Conservation (phyloP, 1,284 basidiomycete species). For the Pyrrhoderma lamaoense region DNA sequence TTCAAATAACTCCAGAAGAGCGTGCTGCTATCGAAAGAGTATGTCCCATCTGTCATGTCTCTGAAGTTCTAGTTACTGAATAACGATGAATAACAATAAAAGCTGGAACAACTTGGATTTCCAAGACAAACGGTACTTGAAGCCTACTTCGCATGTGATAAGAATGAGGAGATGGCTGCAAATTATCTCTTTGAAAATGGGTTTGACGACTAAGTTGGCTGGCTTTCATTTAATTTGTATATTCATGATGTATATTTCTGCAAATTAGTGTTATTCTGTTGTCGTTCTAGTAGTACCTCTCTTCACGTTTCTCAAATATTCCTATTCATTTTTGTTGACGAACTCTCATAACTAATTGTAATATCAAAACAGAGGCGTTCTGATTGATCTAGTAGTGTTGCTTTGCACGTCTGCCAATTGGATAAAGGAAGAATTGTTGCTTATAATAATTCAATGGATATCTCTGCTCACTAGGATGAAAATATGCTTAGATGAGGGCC, state of each 20-base stretch:
- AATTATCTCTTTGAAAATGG: slow-evolving; percentile 81
- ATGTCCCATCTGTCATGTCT: too few species aligned
- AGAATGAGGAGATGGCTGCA: slow-evolving; percentile 91
- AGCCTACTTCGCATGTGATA: slow-evolving; percentile 89
- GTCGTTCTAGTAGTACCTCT: neutral
- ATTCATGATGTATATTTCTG: slow-evolving; percentile 3
- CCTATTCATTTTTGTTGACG: slow-evolving; percentile 1
- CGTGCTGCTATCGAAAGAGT: slow-evolving; percentile 81
- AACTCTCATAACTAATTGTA: neutral
- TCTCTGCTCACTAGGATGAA: too few species aligned
- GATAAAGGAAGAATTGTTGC: too few species aligned
- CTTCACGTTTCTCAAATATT: neutral
- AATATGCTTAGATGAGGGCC: too few species aligned
- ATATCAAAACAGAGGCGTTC: neutral
- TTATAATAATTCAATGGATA: too few species aligned
- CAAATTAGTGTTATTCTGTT: slow-evolving; percentile 2
- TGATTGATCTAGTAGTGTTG: too few species aligned
- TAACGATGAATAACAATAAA: slow-evolving; percentile 14
- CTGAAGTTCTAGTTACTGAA: neutral
- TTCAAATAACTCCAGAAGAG: slow-evolving; percentile 81
- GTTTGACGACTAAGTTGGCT: slow-evolving; percentile 43
- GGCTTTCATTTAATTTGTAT: neutral
- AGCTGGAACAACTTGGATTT: slow-evolving; percentile 87
- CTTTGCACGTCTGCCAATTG: too few species aligned
- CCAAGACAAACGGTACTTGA: slow-evolving; percentile 69